A percentile compares a stretch with the other conserved stretches of the same genome.
Conservation (phyloP, 352 stramenopile species). For the Phytophthora syringae region DNA sequence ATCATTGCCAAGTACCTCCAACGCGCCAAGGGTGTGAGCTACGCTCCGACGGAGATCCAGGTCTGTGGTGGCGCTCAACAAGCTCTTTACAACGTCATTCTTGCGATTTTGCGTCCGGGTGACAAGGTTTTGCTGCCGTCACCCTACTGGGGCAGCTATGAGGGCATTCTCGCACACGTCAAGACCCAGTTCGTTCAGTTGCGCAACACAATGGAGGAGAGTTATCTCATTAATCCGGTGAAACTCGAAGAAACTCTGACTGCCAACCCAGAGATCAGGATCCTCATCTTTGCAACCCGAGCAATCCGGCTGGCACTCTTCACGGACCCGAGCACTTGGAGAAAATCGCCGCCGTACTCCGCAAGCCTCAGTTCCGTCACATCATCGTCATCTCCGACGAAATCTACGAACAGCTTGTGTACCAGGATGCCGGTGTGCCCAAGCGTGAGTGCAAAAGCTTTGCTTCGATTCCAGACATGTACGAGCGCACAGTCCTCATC, state of each 20-base stretch:
- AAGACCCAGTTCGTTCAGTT: slow-evolving; percentile 90
- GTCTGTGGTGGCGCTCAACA: slow-evolving; percentile 97
- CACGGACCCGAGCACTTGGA: slow-evolving; percentile 63
- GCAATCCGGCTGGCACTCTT: slow-evolving; percentile 94
- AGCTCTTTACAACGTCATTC: slow-evolving; percentile 91
- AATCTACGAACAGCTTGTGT: slow-evolving; percentile 95
- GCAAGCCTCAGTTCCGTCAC: slow-evolving; percentile 67
- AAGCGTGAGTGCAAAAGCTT: slow-evolving; percentile 72
- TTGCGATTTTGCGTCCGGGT: slow-evolving; percentile 88
- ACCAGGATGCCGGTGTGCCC: slow-evolving; percentile 71
- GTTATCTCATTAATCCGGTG: slow-evolving; percentile 91
- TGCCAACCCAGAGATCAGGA: slow-evolving; percentile 70
- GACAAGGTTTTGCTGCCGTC: slow-evolving; percentile 97
- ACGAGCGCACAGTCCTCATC: slow-evolving; percentile 91
- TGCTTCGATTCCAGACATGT: slow-evolving; percentile 82
- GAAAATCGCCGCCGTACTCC: slow-evolving; percentile 57
- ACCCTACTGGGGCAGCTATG: slow-evolving; percentile 97
- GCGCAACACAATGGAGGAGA: slow-evolving; percentile 87
- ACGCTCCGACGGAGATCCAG: slow-evolving; percentile 93
- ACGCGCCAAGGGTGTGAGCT: slow-evolving; percentile 87
- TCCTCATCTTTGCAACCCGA: slow-evolving; percentile 97
- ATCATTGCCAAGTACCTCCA: slow-evolving; percentile 91
- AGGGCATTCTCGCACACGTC: slow-evolving; percentile 93
- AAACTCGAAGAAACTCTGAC: slow-evolving; percentile 80
- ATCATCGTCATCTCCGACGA: too few species aligned